Conservation (phyloP, 345 rosid genomes). For the Acer saccharum region DNA sequence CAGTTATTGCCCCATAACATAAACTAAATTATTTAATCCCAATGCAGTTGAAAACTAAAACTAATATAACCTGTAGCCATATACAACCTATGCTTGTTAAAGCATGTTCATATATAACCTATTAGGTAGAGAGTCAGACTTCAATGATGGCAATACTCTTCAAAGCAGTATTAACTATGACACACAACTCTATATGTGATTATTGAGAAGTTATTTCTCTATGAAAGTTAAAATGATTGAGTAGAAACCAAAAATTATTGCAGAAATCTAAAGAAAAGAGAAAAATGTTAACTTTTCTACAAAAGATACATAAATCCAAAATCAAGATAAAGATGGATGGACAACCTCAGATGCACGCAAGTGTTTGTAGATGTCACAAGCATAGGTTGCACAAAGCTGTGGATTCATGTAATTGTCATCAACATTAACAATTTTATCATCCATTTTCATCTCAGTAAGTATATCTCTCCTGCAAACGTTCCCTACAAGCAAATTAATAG, state of each 20-base stretch:
- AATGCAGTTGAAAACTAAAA: too few species aligned
- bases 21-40: too few species aligned
- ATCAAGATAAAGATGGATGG: constrained; percentile 8
- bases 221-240: too few species aligned
- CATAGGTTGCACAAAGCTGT: constrained; percentile 74
- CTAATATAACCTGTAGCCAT: too few species aligned
- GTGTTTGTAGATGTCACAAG: constrained; percentile 61
- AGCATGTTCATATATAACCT: too few species aligned
- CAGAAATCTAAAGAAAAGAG: neutral
- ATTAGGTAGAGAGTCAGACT: neutral
- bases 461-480: constrained; percentile 62
- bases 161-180: neutral
- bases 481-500: constrained; percentile 37
- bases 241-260: neutral
- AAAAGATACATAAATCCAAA: neutral
- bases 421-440: constrained; percentile 49
- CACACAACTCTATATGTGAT: too few species aligned
- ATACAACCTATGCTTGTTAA: neutral
- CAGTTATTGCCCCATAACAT: too few species aligned
- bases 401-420: constrained; percentile 65
- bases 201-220: too few species aligned
- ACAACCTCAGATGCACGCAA: constrained; percentile 82
- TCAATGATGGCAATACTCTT: neutral
- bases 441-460: constrained; percentile 47
- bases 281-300: neutral